Base-by-base conservation (phyloP, 345 rosid genomes). In the Cochlearia excelsa region DNA sequence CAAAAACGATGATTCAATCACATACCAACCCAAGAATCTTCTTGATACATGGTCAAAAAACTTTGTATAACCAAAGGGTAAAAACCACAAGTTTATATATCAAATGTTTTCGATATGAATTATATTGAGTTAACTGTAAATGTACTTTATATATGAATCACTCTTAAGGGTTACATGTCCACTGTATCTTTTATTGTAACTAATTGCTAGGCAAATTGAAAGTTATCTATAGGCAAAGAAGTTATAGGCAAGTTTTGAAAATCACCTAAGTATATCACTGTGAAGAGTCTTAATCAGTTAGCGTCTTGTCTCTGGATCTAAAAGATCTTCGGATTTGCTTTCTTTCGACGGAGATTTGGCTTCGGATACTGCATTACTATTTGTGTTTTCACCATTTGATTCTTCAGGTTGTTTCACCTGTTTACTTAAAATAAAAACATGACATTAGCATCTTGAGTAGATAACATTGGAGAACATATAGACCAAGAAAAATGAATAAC, bases 1-100 rank as follows among this genome's bases (percentile, higher is more conserved):
- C 88, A 80, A 51, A 79, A 63, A 56, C 79, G 98, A 60, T 91
- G 65, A 79, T 49, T 37, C 10, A 30, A 37, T 37, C 60, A 47
- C n/a, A 68, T 6, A 55, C 37, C 51, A 50, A 33, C 5, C 30
- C 23, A 16, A 16, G 23, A 16, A 16, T 23, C 41, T 44, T 28
- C 59, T 10, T 40, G 30, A 10, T 31, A 41, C 33, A 48, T 26
- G 2, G 30, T 50, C 16, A 30, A 40, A 27, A 49, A 50, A 16
- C 23, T 11, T 30, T 51, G 42, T 42, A 31, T 42, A 31, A 35
- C 26, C 45, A 16, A 16, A 16, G 23, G 23, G 23, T 16, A 57
- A 54, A 51, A 50, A 3, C 31, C 37, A 53, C 39, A 64, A 34
- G 68, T 26, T 51, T 38, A 37, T 1, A 37, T 4, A 31, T 51